phyloP scores from a whole-genome alignment of 1,284 basidiomycete genomes.

The Ceratobasidium sp. region DNA sequence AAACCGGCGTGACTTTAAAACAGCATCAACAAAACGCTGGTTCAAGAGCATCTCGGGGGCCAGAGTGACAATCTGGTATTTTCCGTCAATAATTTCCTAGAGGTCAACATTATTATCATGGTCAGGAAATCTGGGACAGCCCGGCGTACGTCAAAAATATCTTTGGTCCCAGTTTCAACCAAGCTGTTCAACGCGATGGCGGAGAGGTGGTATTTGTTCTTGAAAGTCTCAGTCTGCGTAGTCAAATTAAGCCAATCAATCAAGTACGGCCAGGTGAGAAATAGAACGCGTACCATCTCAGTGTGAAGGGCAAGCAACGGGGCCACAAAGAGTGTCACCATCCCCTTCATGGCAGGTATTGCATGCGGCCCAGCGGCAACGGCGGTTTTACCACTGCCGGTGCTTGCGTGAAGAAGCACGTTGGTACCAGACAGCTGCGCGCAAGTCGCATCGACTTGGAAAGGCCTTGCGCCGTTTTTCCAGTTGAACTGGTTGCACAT shows the following conservation, averaged over 20 bases:
- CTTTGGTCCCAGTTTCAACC: background rate
- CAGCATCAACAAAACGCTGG: background rate
- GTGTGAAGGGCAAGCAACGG: background rate
- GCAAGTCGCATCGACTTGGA: background rate
- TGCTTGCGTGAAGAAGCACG: background rate
- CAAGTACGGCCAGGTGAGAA: background rate
- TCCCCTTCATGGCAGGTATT: background rate
- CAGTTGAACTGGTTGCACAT: background rate
- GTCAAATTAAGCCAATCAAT: background rate
- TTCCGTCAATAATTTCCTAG: background rate
- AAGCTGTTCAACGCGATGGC: background rate
- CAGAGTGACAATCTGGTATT: background rate
- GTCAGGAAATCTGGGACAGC: background rate
- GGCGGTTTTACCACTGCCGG: background rate
- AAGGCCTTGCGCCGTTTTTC: background rate
- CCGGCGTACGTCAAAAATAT: background rate
- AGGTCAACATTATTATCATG: background rate
- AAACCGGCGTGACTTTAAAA: background rate
- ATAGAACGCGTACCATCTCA: background rate
- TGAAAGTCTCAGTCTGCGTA: background rate
- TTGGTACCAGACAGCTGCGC: background rate
- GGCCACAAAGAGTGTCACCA: background rate
- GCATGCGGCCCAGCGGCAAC: background rate
- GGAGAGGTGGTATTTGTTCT: background rate
- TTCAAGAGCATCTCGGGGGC: conserved; percentile 6